phyloP scores from a whole-genome alignment of 2,329 filamentous ascomycete species.

The Eutypella sp. region DNA sequence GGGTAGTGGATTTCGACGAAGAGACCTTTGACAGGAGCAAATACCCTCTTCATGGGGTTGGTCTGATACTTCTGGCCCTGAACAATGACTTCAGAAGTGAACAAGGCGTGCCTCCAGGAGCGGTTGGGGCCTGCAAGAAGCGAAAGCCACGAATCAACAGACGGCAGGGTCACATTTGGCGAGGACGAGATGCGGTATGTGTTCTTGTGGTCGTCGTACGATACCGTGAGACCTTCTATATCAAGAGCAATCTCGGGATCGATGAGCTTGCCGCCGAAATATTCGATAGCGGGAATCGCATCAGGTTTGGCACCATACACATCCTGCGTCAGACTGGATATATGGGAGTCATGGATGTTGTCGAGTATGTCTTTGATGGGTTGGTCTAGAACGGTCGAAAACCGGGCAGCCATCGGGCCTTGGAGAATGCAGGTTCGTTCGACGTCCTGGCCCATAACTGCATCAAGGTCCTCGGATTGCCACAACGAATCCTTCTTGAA shows the following conservation, averaged over 20 bases:
- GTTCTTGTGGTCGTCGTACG: slow-evolving; percentile 72
- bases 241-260: slow-evolving; percentile 69
- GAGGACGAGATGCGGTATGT: slow-evolving; percentile 78
- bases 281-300: slow-evolving; percentile 81
- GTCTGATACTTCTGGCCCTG: slow-evolving; percentile 97
- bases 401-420: slow-evolving; percentile 87
- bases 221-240: slow-evolving; percentile 79
- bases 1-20: slow-evolving; percentile 84
- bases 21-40: slow-evolving; percentile 79
- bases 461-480: slow-evolving; percentile 97
- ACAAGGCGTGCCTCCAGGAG: slow-evolving; percentile 92
- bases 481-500: slow-evolving; percentile 99
- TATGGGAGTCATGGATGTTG: slow-evolving; percentile 83
- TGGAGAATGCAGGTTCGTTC: slow-evolving; percentile 94
- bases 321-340: slow-evolving; percentile 71
- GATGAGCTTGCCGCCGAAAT: slow-evolving; percentile 86
- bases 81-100: slow-evolving; percentile 88
- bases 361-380: slow-evolving; percentile 94
- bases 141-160: slow-evolving; percentile 78
- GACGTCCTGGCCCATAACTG: slow-evolving; percentile 93
- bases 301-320: slow-evolving; percentile 70
- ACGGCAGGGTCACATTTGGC: slow-evolving; percentile 68
- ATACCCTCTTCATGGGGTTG: slow-evolving; percentile 89
- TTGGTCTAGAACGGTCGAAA: slow-evolving; percentile 84
- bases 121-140: slow-evolving; percentile 80